Percentiles rank a stretch among this genome's conserved stretches.
These are phyloP conservation scores for Acacia pycnantha DNA, from an alignment of 331 rosid species.

Conservation along the genomic window DNA sequence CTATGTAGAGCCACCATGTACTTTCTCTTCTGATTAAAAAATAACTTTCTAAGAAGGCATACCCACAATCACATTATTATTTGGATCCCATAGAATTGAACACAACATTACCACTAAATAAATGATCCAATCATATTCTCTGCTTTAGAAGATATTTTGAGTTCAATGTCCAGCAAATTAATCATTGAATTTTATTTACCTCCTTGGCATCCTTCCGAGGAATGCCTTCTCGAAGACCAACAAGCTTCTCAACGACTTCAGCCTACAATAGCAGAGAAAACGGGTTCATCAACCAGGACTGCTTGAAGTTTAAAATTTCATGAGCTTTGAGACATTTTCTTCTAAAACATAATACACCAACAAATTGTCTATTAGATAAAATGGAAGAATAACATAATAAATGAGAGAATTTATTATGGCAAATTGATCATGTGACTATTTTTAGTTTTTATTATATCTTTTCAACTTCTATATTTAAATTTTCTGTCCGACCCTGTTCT, in stretches of 20 bases:
- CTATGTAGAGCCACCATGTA: background rate
- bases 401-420: background rate
- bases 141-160: background rate
- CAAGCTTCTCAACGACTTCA: conserved; percentile 96
- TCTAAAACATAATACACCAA: background rate
- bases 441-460: background rate
- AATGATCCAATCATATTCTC: conserved; percentile 15
- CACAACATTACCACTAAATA: conserved; percentile 8
- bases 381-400: background rate
- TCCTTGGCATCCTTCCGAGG: conserved; percentile 97
- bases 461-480: background rate
- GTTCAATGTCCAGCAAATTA: conserved; percentile 18
- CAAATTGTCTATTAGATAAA: background rate
- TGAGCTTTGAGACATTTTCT: background rate
- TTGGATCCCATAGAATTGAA: background rate
- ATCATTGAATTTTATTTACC: conserved; percentile 45
- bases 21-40: background rate
- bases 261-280: conserved; percentile 51
- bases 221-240: conserved; percentile 90
- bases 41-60: conserved; percentile 5
- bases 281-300: conserved; percentile 16
- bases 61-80: conserved; percentile 7
- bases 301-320: conserved; percentile 11
- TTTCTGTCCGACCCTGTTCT: background rate
- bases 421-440: background rate